Conservation (phyloP, 2,329 filamentous ascomycete genomes). For the Dactylella cylindrospora region DNA sequence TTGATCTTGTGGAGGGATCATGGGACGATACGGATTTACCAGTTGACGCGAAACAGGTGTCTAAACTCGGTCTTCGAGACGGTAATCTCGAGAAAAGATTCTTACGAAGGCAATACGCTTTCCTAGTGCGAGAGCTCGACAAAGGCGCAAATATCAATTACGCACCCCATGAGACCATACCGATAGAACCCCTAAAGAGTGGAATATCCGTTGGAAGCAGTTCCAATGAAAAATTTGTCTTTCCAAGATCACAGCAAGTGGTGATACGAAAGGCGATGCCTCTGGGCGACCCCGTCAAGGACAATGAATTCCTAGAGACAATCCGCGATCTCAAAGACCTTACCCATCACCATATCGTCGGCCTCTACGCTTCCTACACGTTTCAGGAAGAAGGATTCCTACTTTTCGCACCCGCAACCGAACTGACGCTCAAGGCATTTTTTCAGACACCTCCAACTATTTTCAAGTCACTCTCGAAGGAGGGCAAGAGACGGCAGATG, state of each 20-base stretch:
- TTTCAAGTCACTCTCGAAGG: conserved; percentile 65
- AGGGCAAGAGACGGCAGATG: conserved; percentile 62
- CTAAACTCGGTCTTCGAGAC: conserved; percentile 65
- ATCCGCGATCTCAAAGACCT: conserved; percentile 62
- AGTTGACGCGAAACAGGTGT: conserved; percentile 66
- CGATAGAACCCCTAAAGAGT: conserved; percentile 59
- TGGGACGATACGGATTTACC: conserved; percentile 78
- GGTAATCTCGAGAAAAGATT: conserved; percentile 68
- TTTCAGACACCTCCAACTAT: conserved; percentile 64
- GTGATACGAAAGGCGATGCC: conserved; percentile 63
- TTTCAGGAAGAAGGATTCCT: conserved; percentile 65
- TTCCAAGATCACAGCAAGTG: conserved; percentile 61
- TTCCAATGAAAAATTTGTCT: conserved; percentile 38
- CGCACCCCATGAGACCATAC: conserved; percentile 68
- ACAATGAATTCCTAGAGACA: conserved; percentile 63
- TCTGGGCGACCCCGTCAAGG: conserved; percentile 50
- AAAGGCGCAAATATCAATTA: conserved; percentile 66
- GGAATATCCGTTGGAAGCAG: conserved; percentile 28
- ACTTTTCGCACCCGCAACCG: conserved; percentile 67
- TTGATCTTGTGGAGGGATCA: conserved; percentile 71
- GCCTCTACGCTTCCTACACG: conserved; percentile 70
- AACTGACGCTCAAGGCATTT: conserved; percentile 68
- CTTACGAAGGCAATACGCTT: conserved; percentile 69
- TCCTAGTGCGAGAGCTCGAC: conserved; percentile 65
- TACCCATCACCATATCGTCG: conserved; percentile 68